Base-by-base conservation (phyloP, 2,329 filamentous ascomycete species). In the Cercospora beticola region DNA sequence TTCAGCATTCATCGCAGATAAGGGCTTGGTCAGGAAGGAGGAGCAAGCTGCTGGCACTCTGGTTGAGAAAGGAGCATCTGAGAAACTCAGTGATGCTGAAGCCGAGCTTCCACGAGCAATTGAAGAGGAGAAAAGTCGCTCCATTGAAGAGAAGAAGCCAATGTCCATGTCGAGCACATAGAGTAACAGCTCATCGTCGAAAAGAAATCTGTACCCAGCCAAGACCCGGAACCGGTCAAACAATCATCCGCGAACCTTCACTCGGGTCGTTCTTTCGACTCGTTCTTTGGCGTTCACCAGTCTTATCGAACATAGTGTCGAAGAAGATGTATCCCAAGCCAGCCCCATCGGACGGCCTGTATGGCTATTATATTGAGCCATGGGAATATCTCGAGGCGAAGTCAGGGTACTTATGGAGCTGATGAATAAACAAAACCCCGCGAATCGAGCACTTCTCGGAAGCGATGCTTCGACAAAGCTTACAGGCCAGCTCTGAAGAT, bases 1-100 rank as follows among this genome's bases (percentile, higher is more conserved):
- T 1, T 87, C 84, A 68, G 9, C 85, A 0, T 81, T 88, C 10
- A 81, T 89, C 66, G 84, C 82, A 56, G 75, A 77, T 63, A 69
- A 69, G 16, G 75, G 76, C 4, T 52, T 76, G 36, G 64, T 72
- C 8, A 67, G 74, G 36, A 68, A 76, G 58, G 74, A 76, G 61
- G 72, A 76, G 28, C 62, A 66, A 23, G 70, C 71, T 40, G 68
- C 59, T 18, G 64, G 65, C 14, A 57, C 23, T 28, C 40, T 16
- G 5, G 40, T 10, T 16, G 36, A 31, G 26, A 62, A 62, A 31
- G 40, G 21, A 18, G 36, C 28, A 14, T n/a, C 26, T 40, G 36
- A 40, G 36, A n/a, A 3, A n/a, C 14, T 3, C 36, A 40, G 5
- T n/a, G 14, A 40, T n/a, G 16, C 16, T 40, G 36, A 40, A n/a